These are phyloP conservation scores for Diplodia intermedia DNA, from an alignment of 2,329 filamentous ascomycete species.

Conservation along the genomic window DNA sequence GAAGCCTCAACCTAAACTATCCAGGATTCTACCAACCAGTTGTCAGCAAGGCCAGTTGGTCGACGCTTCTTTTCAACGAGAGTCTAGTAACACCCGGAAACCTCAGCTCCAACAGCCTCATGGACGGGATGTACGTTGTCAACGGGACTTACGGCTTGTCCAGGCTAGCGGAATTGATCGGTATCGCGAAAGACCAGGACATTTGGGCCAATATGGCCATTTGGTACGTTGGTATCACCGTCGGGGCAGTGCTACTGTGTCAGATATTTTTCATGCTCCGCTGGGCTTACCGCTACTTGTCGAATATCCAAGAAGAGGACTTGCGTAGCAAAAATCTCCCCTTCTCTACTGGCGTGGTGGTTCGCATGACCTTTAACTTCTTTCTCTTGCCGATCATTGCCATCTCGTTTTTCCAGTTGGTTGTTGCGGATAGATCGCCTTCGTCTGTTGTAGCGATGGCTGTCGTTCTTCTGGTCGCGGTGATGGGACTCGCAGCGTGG, in stretches of 20 bases:
- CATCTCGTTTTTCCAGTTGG: constrained; percentile 88
- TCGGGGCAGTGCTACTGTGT: constrained; percentile 68
- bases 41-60: constrained; percentile 87
- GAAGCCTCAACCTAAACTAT: constrained; percentile 85
- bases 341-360: constrained; percentile 65
- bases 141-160: constrained; percentile 82
- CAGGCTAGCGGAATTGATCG: constrained; percentile 78
- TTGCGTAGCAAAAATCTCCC: constrained; percentile 89
- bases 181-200: constrained; percentile 76
- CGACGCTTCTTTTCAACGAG: constrained; percentile 88
- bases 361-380: constrained; percentile 91
- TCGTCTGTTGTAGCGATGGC: constrained; percentile 76
- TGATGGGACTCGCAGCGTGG: constrained; percentile 78
- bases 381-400: constrained; percentile 87
- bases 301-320: constrained; percentile 80
- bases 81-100: constrained; percentile 77
- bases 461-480: constrained; percentile 72
- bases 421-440: constrained; percentile 72
- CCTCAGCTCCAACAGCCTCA: constrained; percentile 67
- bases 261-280: constrained; percentile 79
- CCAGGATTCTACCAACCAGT: constrained; percentile 95
- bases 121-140: constrained; percentile 86
- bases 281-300: constrained; percentile 76
- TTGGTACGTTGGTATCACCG: constrained; percentile 83
- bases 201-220: constrained; percentile 95